phyloP scores from a whole-genome alignment of 1,284 basidiomycete genomes.

The Marasmius sp. region DNA sequence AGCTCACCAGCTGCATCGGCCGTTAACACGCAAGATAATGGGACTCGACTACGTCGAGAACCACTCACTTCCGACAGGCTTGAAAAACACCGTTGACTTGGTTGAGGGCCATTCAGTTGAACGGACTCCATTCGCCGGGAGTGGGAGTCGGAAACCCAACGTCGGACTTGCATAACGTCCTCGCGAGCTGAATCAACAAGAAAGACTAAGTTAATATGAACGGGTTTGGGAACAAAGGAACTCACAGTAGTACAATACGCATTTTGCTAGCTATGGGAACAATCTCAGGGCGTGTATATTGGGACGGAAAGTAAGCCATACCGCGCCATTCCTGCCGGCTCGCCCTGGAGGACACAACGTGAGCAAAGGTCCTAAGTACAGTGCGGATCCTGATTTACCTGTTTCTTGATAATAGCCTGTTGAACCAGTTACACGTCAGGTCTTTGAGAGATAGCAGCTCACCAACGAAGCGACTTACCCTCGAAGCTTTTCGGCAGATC shows the following conservation, averaged over 20 bases:
- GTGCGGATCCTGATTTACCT: conserved; percentile 38
- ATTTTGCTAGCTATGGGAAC: conserved; percentile 67
- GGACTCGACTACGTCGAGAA: background rate
- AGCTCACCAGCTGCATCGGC: conserved; percentile 56
- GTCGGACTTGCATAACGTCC: conserved; percentile 59
- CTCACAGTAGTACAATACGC: conserved; percentile 81
- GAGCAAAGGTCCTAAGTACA: background rate
- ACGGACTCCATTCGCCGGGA: conserved; percentile 41
- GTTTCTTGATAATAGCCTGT: conserved; percentile 89
- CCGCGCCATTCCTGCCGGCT: conserved; percentile 82
- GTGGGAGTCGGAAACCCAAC: conserved; percentile 50
- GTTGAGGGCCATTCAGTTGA: conserved; percentile 50
- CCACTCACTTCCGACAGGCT: conserved; percentile 63
- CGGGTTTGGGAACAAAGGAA: background rate
- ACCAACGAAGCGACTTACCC: conserved; percentile 41
- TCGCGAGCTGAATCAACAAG: conserved; percentile 61
- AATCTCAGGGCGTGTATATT: background rate
- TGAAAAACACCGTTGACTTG: conserved; percentile 63
- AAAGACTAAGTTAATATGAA: background rate
- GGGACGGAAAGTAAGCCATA: conserved; percentile 24
- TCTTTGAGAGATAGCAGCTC: background rate
- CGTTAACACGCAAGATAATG: background rate
- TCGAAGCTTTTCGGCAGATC: conserved; percentile 85
- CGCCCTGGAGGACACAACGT: conserved; percentile 45
- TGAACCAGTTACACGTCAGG: background rate